A percentile compares a stretch with the other conserved stretches of the same genome.
Conservation (phyloP, 169 alveolate species). For the Theileria parva region DNA sequence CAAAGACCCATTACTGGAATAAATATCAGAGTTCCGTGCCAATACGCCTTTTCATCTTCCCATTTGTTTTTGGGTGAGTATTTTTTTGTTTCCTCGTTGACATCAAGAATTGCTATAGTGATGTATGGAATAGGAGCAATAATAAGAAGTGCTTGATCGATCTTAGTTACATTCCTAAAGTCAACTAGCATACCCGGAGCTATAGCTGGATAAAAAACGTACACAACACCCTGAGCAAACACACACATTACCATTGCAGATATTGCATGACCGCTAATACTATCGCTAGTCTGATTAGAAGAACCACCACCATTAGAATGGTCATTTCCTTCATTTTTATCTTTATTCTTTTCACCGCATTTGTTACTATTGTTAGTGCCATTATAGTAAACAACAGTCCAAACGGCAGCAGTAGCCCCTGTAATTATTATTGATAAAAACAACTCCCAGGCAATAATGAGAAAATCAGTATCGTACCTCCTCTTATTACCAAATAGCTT, state of each 20-base stretch:
- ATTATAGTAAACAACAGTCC: slow-evolving; percentile 1
- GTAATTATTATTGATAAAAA: background rate
- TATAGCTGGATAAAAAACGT: slow-evolving; percentile 18
- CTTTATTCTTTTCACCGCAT: background rate
- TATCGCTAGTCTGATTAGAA: background rate
- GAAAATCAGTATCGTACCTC: background rate
- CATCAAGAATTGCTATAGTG: background rate
- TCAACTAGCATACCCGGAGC: slow-evolving; percentile 7
- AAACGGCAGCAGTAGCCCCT: background rate
- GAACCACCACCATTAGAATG: background rate
- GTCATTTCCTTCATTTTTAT: background rate
- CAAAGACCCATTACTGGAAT: background rate
- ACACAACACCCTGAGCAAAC: slow-evolving; percentile 1
- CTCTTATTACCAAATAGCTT: background rate
- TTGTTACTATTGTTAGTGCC: background rate
- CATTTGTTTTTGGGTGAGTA: background rate
- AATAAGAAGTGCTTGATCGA: background rate
- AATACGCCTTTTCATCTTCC: background rate
- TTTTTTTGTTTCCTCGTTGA: background rate
- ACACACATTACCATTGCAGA: slow-evolving; percentile 18
- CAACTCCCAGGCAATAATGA: background rate
- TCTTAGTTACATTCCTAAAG: background rate
- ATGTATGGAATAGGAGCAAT: background rate
- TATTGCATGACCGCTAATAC: background rate
- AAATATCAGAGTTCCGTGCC: slow-evolving; percentile 1